phyloP scores from a whole-genome alignment of 192 early-diverging fungal genomes.

The Geranomyces variabilis region DNA sequence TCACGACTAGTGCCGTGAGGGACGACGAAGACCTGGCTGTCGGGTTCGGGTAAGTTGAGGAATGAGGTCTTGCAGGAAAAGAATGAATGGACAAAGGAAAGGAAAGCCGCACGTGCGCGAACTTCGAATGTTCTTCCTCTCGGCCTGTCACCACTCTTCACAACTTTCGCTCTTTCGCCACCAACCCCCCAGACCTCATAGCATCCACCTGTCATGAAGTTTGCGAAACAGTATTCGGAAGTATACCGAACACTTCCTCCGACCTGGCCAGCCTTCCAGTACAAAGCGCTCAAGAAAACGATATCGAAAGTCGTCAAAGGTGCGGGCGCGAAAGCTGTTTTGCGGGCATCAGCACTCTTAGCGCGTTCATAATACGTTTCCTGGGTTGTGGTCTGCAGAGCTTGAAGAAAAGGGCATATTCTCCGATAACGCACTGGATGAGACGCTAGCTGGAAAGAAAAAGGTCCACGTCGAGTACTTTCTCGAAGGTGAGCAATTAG shows the following conservation, averaged over 20 bases:
- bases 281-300: conserved; percentile 35
- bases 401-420: conserved; percentile 32
- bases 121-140: too few relatives aligned
- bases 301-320: conserved; percentile 35
- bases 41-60: too few relatives aligned
- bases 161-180: background rate
- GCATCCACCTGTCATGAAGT: conserved; percentile 20
- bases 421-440: background rate
- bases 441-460: background rate
- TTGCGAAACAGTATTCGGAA: conserved; percentile 33
- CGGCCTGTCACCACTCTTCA: too few relatives aligned
- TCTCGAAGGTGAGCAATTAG: conserved; percentile 12
- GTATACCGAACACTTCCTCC: conserved; percentile 30
- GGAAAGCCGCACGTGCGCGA: too few relatives aligned
- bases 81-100: too few relatives aligned
- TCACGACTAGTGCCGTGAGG: too few relatives aligned
- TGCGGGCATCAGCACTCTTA: too few relatives aligned
- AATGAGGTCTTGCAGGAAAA: too few relatives aligned
- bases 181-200: background rate
- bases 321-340: background rate
- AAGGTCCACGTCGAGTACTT: conserved; percentile 29
- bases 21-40: too few relatives aligned
- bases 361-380: too few relatives aligned
- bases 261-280: conserved; percentile 32
- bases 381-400: conserved; percentile 10